Percentiles rank a stretch among this genome's conserved stretches.
Conservation (phyloP, 1,139 yeast species). For the Pichia sp. region DNA sequence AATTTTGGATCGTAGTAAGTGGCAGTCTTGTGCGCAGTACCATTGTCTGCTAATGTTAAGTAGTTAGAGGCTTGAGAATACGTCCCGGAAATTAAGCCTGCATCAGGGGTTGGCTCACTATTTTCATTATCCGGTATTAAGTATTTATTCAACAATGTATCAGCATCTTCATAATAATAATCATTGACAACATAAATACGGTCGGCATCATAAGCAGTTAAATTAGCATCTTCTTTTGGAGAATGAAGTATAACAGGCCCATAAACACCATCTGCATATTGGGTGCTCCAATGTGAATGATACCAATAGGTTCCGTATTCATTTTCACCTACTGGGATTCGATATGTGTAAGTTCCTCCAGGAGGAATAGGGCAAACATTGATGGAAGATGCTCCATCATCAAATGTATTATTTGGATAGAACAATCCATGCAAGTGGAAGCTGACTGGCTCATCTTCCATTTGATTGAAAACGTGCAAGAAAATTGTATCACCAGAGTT, state of each 20-base stretch:
- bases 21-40: conserved; percentile 21
- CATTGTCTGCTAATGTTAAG: conserved; percentile 20
- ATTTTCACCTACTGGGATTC: conserved; percentile 35
- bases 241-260: conserved; percentile 36
- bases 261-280: conserved; percentile 46
- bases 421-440: conserved; percentile 48
- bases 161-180: conserved; percentile 21
- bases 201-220: conserved; percentile 32
- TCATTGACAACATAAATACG: conserved; percentile 19
- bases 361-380: conserved; percentile 40
- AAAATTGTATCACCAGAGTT: conserved; percentile 38
- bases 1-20: conserved; percentile 28
- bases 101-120: conserved; percentile 26
- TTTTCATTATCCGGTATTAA: conserved; percentile 32
- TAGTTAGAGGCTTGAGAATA: conserved; percentile 17
- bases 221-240: conserved; percentile 19
- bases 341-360: conserved; percentile 37
- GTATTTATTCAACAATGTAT: conserved; percentile 16
- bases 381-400: conserved; percentile 43
- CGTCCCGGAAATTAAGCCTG: conserved; percentile 24
- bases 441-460: conserved; percentile 33
- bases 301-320: conserved; percentile 50
- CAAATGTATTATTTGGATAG: conserved; percentile 39
- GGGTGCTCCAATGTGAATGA: conserved; percentile 47
- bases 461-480: conserved; percentile 31